Evolutionary conservation across 108 stramenopile species (phyloP).

Genomic region (Schizochytrium sp.): DNA sequence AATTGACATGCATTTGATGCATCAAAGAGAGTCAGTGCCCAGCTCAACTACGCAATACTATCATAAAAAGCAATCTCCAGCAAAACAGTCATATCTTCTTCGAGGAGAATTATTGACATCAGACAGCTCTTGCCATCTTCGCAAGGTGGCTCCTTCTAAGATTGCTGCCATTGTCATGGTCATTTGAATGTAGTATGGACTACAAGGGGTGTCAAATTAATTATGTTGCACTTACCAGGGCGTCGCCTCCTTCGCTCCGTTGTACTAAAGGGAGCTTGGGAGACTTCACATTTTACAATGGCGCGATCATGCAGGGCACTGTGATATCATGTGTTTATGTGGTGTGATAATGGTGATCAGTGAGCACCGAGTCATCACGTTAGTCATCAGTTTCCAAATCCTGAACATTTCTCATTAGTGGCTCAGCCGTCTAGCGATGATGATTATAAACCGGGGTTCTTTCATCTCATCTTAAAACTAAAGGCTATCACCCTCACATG

Average conservation of each 20-base stretch:
- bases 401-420: background rate
- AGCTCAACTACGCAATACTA: background rate
- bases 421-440: background rate
- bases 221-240: constrained; percentile 13
- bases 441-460: too few relatives aligned
- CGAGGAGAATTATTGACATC: too few relatives aligned
- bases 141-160: too few relatives aligned
- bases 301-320: constrained; percentile 50
- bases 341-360: background rate
- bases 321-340: background rate
- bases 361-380: too few relatives aligned
- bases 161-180: too few relatives aligned
- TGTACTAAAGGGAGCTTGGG: constrained; percentile 52
- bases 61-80: too few relatives aligned
- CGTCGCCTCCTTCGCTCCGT: constrained; percentile 14
- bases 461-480: too few relatives aligned
- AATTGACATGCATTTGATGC: background rate
- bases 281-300: constrained; percentile 52
- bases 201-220: background rate
- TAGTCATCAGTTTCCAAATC: background rate
- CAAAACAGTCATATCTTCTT: too few relatives aligned
- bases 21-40: background rate
- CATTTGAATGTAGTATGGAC: too few relatives aligned
- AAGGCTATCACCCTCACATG: too few relatives aligned
- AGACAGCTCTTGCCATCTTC: too few relatives aligned